These are phyloP conservation scores for Neurospora sp. DNA, from an alignment of 495 filamentous ascomycete species.

Conservation along the genomic window DNA sequence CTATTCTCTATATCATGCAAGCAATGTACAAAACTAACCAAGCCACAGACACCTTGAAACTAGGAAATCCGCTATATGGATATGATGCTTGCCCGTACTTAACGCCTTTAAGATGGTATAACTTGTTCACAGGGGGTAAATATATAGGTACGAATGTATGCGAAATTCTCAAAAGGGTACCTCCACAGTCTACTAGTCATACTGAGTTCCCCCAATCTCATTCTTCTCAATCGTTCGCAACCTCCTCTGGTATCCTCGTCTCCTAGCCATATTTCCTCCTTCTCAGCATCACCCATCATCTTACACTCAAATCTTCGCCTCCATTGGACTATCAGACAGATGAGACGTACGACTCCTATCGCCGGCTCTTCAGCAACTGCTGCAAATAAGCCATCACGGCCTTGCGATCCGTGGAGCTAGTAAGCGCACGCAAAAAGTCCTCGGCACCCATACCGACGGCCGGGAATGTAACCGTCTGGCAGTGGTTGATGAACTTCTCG, in stretches of 20 bases:
- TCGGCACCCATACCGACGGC: slow-evolving; percentile 35
- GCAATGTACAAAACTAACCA: not conserved
- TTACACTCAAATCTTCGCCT: not conserved
- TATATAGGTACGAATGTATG: not conserved
- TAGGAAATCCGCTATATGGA: not conserved
- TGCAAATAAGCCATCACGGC: slow-evolving; percentile 39
- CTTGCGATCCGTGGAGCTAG: slow-evolving; percentile 38
- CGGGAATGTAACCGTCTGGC: slow-evolving; percentile 40
- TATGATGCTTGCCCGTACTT: not conserved
- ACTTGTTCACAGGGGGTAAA: not conserved
- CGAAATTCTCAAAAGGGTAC: not conserved
- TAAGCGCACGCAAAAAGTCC: slow-evolving; percentile 41
- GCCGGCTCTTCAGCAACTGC: slow-evolving; percentile 27
- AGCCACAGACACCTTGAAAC: not conserved
- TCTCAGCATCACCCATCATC: not conserved
- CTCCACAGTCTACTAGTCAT: not conserved
- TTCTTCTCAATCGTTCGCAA: not conserved
- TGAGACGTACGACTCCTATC: slow-evolving; percentile 13
- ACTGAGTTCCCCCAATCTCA: not conserved
- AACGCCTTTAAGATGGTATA: not conserved
- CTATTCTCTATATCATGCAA: not conserved
- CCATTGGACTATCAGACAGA: not conserved
- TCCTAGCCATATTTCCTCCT: not conserved
- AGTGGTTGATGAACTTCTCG: slow-evolving; percentile 38
- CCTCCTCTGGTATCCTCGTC: not conserved